These are phyloP conservation scores for Hypoxylon sp. DNA, from an alignment of 2,329 filamentous ascomycete genomes.

Conservation along the genomic window DNA sequence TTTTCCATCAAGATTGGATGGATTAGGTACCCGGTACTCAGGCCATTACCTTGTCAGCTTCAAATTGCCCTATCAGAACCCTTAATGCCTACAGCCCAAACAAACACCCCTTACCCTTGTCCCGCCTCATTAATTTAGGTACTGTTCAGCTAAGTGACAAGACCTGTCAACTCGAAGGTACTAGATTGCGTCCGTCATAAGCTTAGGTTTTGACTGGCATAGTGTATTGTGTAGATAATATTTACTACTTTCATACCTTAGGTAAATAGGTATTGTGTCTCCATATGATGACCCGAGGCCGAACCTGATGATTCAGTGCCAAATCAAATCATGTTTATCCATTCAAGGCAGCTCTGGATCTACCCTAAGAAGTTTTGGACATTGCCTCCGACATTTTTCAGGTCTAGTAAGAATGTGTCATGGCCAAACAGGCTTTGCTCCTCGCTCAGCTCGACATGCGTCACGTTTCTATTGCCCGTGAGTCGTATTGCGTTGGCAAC, in stretches of 20 bases:
- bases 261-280: not conserved
- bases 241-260: too few species aligned
- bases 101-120: not conserved
- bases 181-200: not conserved
- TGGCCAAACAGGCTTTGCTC: slow-evolving; percentile 96
- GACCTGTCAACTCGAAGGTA: too few species aligned
- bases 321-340: not conserved
- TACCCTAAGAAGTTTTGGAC: slow-evolving; percentile 83
- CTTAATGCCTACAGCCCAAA: not conserved
- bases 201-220: not conserved
- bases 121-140: not conserved
- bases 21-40: too few species aligned
- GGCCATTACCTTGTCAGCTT: not conserved
- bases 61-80: slow-evolving; percentile 5
- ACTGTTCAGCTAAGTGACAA: too few species aligned
- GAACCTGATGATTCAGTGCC: not conserved
- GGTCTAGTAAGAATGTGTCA: slow-evolving; percentile 93
- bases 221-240: not conserved
- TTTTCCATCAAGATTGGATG: too few species aligned
- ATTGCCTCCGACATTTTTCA: slow-evolving; percentile 91
- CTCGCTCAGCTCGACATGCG: slow-evolving; percentile 92
- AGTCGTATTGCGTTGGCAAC: slow-evolving; percentile 86
- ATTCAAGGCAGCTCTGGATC: not conserved
- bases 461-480: slow-evolving; percentile 84
- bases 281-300: not conserved